Evolutionary conservation across 768 basidiomycete species (phyloP), one percentile per base, ranked within the genome.

Genomic region (Suillus subaureus): DNA sequence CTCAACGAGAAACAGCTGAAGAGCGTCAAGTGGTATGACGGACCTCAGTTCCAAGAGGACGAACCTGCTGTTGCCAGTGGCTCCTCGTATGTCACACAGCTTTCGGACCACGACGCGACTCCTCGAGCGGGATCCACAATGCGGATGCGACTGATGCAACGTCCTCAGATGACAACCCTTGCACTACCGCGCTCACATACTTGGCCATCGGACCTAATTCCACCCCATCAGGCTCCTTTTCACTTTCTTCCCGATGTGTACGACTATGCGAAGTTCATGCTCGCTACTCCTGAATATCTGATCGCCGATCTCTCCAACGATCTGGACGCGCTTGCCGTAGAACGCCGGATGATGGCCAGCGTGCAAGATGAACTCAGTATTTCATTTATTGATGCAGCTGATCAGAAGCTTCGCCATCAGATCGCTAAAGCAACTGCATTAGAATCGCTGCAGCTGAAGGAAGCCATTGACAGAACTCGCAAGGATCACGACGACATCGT

Each of bases 241-340:
- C 87, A 97, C 74, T 99, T 99, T 81, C 83, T 97, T 26, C 97
- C 96, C 0, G 95, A 98, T 72, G 92, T 97, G 47, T 88, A 89
- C 68, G 79, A 81, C 45, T 97, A 91, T 75, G 85, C 96, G 23
- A 95, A 94, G 73, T 97, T 99, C 81, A 97, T 99, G 96, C 88
- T 99, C 31, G 95, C 94, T 23, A 94, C 96, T 0, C 94, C 97
- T 1, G 82, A 86, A 2, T 93, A 96, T 75, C 85, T 99, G 65
- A 83, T 91, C 49, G 74, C 83, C 21, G 90, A 94, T 73, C 85
- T 99, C 15, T 83, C 85, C 3, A 81, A 77, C 54, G 92, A 99
- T 66, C 77, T 95, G 35, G 85, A 86, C 40, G 89, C 92, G 64
- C 83, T 99, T 3, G 84, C 81, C 2, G 70, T 80, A 0, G 97